phyloP scores from a whole-genome alignment of 2,329 filamentous ascomycete species.

The Neopestalotiopsis sp. region DNA sequence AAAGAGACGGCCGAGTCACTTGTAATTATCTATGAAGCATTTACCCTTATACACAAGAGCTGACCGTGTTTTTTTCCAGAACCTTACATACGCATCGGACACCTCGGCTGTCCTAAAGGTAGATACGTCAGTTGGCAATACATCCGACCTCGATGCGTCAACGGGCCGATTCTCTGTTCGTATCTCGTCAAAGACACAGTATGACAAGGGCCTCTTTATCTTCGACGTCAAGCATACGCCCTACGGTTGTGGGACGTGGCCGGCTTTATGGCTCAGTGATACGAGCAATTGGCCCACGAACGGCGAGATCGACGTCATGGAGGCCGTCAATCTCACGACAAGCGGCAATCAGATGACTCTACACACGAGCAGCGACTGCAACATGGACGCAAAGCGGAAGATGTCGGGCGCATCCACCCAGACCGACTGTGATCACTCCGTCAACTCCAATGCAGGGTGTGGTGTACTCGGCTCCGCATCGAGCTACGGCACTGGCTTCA shows the following conservation, averaged over 20 bases:
- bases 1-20: conserved; percentile 44
- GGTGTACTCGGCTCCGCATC: conserved; percentile 50
- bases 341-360: conserved; percentile 65
- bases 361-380: conserved; percentile 59
- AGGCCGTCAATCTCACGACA: conserved; percentile 59
- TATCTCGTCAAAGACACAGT: conserved; percentile 64
- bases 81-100: conserved; percentile 65
- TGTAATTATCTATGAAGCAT: conserved; percentile 35
- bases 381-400: conserved; percentile 59
- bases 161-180: conserved; percentile 69
- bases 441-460: conserved; percentile 62
- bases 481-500: conserved; percentile 59
- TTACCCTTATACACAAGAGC: conserved; percentile 11
- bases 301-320: conserved; percentile 70
- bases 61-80: conserved; percentile 42
- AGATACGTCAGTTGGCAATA: conserved; percentile 61
- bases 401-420: conserved; percentile 50
- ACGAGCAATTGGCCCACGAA: conserved; percentile 64
- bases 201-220: conserved; percentile 67
- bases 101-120: conserved; percentile 63
- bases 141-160: conserved; percentile 53
- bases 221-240: conserved; percentile 71
- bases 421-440: conserved; percentile 54
- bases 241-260: conserved; percentile 69
- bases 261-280: conserved; percentile 70